A percentile compares a stretch with the other conserved stretches of the same genome.
phyloP scores from a whole-genome alignment of 2,329 filamentous ascomycete genomes.

The Achaetomium macrosporum region DNA sequence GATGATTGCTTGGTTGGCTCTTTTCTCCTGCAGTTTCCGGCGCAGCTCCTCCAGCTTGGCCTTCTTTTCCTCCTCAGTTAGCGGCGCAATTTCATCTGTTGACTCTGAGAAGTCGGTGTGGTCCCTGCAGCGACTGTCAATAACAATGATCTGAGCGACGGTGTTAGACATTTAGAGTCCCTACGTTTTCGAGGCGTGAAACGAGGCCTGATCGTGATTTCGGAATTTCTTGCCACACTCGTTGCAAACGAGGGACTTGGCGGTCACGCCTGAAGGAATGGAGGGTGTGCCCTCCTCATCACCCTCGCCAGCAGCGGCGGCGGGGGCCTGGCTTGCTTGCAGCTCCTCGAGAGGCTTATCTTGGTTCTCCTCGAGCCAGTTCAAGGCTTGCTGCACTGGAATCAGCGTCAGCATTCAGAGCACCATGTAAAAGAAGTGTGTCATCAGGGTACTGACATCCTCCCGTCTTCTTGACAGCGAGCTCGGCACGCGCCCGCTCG shows the following conservation, averaged over 20 bases:
- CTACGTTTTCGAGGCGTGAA: conserved; percentile 81
- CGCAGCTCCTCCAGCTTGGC: conserved; percentile 70
- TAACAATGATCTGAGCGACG: neutral
- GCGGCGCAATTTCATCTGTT: conserved; percentile 80
- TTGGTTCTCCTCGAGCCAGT: conserved; percentile 91
- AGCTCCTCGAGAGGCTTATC: conserved; percentile 83
- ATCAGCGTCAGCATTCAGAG: conserved; percentile 20
- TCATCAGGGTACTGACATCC: conserved; percentile 54
- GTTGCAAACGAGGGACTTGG: conserved; percentile 83
- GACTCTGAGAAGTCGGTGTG: conserved; percentile 92
- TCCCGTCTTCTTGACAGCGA: conserved; percentile 79
- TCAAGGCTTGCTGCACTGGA: conserved; percentile 77
- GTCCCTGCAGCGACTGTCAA: conserved; percentile 44
- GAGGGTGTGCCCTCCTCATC: conserved; percentile 46
- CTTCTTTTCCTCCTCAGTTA: conserved; percentile 89
- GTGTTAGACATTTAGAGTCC: conserved; percentile 24
- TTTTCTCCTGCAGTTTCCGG: conserved; percentile 66
- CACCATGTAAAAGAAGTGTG: neutral
- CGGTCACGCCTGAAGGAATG: conserved; percentile 60
- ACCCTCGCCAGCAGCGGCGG: conserved; percentile 32
- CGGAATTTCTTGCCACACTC: conserved; percentile 91
- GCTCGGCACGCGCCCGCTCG: conserved; percentile 70
- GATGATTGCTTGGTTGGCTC: conserved; percentile 57
- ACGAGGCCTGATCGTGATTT: conserved; percentile 74
- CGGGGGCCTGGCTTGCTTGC: conserved; percentile 38